Base-by-base conservation (phyloP, 305 asterid species). In the Striga hermonthica region DNA sequence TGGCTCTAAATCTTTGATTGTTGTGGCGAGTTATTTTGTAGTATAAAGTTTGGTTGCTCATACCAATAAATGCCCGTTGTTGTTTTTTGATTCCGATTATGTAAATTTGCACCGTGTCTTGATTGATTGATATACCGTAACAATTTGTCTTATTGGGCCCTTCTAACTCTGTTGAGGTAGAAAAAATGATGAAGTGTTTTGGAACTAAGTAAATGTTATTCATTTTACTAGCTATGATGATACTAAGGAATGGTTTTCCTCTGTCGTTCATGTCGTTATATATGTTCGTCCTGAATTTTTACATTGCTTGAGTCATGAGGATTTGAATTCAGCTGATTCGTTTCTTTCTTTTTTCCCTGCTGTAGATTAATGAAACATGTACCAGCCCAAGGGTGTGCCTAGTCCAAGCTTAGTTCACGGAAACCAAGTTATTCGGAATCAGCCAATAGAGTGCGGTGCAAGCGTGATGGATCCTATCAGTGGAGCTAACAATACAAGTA, bases 401-500 rank as follows among this genome's bases (percentile, higher is more conserved):
- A 74, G 79, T 77, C 73, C 86, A 62, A 83, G 81, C 79, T 74
- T 76, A 64, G 83, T 74, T 73, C 77, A 72, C 69, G 57, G 41
- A 75, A 75, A 66, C 50, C 72, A 75, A 47, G 74, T 71, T 43
- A 71, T 75, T 62, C 65, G 28, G 56, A 76, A 65, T 75, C 84
- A 74, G 79, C 56, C 74, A 55, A 72, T 77, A 71, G 86, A 80
- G 69, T 64, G 74, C 72, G 80, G 75, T 69, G 75, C 73, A 48
- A 65, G 81, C 48, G 10, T 74, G 57, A 85, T 83, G 87, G 95
- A 82, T 58, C 77, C 82, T 22, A 38, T 12, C 8, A 60, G 70
- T 64, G 89, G 91, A 62, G 76, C 75, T 64, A 79, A 75, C 76
- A 79, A 65, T 69, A 81, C 15, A 64, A 68, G 72, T 76, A 85